Conservation (phyloP, 2,329 filamentous ascomycete genomes). For the Sphaerostilbella broomeana region DNA sequence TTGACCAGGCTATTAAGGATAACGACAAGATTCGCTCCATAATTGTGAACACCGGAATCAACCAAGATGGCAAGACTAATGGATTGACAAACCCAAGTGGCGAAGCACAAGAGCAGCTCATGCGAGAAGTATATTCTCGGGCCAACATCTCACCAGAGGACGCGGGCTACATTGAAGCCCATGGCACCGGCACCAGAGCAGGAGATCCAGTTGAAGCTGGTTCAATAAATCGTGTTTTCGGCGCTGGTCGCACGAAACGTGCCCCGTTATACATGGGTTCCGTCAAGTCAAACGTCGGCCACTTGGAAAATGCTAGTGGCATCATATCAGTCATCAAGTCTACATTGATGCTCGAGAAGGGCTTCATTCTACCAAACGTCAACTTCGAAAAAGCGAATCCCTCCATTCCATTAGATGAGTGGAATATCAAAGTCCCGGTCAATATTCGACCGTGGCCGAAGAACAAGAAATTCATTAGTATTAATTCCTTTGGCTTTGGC, state of each 20-base stretch:
- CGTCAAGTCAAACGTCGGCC: constrained; percentile 46
- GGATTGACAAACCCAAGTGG: constrained; percentile 49
- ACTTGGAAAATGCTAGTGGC: constrained; percentile 46
- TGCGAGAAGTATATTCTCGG: constrained; percentile 30
- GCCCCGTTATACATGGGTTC: constrained; percentile 41
- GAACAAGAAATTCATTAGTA: constrained; percentile 43
- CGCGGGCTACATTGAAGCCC: constrained; percentile 39
- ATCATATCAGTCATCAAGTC: constrained; percentile 47
- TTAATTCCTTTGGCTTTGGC: constrained; percentile 44
- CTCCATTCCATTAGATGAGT: constrained; percentile 42
- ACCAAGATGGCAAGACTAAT: constrained; percentile 47
- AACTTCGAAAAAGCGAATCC: constrained; percentile 44
- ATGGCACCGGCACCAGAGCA: constrained; percentile 49
- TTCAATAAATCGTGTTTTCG: constrained; percentile 40
- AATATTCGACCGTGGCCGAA: constrained; percentile 40
- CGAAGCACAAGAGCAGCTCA: constrained; percentile 38
- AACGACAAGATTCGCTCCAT: constrained; percentile 48
- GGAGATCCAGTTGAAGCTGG: constrained; percentile 51
- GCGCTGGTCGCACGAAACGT: constrained; percentile 32
- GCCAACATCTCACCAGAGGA: constrained; percentile 25
- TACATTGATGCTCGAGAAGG: constrained; percentile 43
- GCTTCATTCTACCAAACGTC: constrained; percentile 43
- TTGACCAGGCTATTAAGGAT: constrained; percentile 47
- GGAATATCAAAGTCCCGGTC: constrained; percentile 42
- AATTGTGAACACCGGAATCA: constrained; percentile 44